phyloP scores from a whole-genome alignment of 805 yeast genomes.

The Cyberlindnera xishuangbannaensis region DNA sequence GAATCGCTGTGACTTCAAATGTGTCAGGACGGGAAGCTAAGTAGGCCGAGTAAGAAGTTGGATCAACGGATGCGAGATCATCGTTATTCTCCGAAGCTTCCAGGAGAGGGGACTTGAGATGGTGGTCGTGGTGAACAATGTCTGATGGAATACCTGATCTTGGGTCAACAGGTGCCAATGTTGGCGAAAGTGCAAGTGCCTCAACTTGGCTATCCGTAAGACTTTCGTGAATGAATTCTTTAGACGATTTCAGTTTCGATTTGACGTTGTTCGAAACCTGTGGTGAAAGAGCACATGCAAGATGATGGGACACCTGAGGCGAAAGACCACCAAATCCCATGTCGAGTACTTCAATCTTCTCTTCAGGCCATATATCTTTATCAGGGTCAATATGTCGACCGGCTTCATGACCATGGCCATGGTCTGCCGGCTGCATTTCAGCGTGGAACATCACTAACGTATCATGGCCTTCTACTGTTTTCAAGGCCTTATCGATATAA shows the following conservation, averaged over 20 bases:
- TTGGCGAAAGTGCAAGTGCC: conserved; percentile 51
- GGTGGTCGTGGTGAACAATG: conserved; percentile 25
- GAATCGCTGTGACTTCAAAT: conserved; percentile 81
- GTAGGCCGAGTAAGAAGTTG: conserved; percentile 23
- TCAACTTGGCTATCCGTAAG: conserved; percentile 46
- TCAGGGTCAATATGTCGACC: conserved; percentile 8
- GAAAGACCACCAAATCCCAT: conserved; percentile 11
- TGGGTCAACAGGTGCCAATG: conserved; percentile 56
- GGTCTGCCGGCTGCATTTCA: conserved; percentile 60
- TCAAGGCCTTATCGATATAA: conserved; percentile 66
- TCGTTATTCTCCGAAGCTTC: conserved; percentile 38
- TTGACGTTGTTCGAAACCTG: conserved; percentile 5
- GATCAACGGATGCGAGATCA: conserved; percentile 30
- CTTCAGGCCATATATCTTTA: conserved; percentile 8
- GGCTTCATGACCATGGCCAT: conserved; percentile 25
- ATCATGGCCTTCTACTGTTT: conserved; percentile 49
- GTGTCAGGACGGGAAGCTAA: conserved; percentile 79
- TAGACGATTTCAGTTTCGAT: conserved; percentile 6
- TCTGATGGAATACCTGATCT: conserved; percentile 39
- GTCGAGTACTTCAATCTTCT: conserved; percentile 22
- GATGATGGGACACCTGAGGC: conserved; percentile 5
- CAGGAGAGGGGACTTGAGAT: conserved; percentile 32
- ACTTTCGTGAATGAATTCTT: conserved; percentile 7
- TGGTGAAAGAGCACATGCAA: conserved; percentile 2
- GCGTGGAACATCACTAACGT: conserved; percentile 91